A percentile compares a stretch with the other conserved stretches of the same genome.
These are phyloP conservation scores for Blepharisma japonicum DNA, from an alignment of 73 alveolate species.

Conservation along the genomic window DNA sequence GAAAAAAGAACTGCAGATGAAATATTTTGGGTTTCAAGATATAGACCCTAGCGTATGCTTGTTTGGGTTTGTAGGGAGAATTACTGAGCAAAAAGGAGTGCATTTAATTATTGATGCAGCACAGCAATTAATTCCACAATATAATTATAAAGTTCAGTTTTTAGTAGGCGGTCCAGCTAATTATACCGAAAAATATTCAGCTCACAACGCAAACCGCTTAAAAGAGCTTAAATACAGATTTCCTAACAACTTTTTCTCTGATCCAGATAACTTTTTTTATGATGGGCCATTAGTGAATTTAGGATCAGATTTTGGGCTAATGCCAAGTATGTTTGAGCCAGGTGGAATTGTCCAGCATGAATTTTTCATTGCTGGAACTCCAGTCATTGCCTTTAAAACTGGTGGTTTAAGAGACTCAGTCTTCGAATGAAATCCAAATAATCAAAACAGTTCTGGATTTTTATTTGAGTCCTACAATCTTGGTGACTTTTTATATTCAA, in stretches of 20 bases:
- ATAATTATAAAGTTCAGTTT: constrained; percentile 75
- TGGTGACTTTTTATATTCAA: constrained; percentile 84
- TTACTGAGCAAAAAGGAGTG: constrained; percentile 97
- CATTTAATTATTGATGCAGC: constrained; percentile 91
- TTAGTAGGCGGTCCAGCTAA: constrained; percentile 96
- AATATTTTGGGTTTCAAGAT: constrained; percentile 78
- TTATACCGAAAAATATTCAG: constrained; percentile 86
- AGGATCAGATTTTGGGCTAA: constrained; percentile 96
- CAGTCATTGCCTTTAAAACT: constrained; percentile 96
- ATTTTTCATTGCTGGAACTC: constrained; percentile 97
- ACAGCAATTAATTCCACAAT: constrained; percentile 75
- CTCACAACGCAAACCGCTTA: constrained; percentile 77
- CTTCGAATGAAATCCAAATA: constrained; percentile 75
- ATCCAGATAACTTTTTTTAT: constrained; percentile 92
- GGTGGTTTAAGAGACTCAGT: constrained; percentile 98
- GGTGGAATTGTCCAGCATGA: constrained; percentile 99
- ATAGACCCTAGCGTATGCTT: constrained; percentile 81
- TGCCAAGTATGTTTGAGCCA: constrained; percentile 99
- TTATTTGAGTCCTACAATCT: constrained; percentile 75
- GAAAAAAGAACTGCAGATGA: constrained; percentile 80
- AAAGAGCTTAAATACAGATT: constrained; percentile 71
- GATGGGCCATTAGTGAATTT: constrained; percentile 93
- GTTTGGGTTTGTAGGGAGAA: constrained; percentile 95
- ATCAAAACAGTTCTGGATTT: constrained; percentile 87
- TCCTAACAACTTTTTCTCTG: constrained; percentile 97